Base-by-base conservation (phyloP, 306 rosid genomes). In the Lathyrus tuberosus region DNA sequence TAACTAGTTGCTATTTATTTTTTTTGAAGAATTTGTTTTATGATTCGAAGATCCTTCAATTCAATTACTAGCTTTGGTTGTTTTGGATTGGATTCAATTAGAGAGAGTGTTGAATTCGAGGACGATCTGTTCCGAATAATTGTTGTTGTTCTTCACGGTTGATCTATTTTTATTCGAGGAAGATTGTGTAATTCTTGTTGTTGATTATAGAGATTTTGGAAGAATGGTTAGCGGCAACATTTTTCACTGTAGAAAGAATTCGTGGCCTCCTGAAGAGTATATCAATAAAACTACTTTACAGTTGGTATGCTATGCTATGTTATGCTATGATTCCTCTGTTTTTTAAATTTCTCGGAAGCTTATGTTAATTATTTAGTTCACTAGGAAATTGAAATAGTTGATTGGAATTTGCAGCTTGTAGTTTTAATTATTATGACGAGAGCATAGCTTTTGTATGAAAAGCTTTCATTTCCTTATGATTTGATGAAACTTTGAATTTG, bases 211-310 rank as follows among this genome's bases (percentile, higher is more conserved):
- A 33, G 74, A 52, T 7, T 49, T 52, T 41, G 77, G 76, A 60
- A 63, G 62, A 49, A 94, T 94, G 99, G 86, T 94, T 60, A 83
- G 80, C 72, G 89, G 91, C 17, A 78, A 75, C 74, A 44, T 94
- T 62, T 94, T 94, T 66, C 97, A 86, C 51, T 80, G 68, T 81
- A 83, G 96, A 79, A 94, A 91, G 80, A 88, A 91, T 82, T 94
- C 99, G 33, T 94, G 99, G 99, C 99, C 99, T 11, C 84, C 97
- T 7, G 86, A 84, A 67, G 99, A 91, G 89, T 94, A 94, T 60
- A 81, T 94, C 70, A 87, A 80, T 81, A 88, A 71, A 72, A 59
- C 74, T 15, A 89, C 99, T 75, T 78, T 94, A 71, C 97, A 91
- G 52, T 80, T 83, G 91, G 97, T 94, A 83, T 59, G 80, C 44